phyloP scores from a whole-genome alignment of 352 stramenopile species.

The Globisporangium nagaii region DNA sequence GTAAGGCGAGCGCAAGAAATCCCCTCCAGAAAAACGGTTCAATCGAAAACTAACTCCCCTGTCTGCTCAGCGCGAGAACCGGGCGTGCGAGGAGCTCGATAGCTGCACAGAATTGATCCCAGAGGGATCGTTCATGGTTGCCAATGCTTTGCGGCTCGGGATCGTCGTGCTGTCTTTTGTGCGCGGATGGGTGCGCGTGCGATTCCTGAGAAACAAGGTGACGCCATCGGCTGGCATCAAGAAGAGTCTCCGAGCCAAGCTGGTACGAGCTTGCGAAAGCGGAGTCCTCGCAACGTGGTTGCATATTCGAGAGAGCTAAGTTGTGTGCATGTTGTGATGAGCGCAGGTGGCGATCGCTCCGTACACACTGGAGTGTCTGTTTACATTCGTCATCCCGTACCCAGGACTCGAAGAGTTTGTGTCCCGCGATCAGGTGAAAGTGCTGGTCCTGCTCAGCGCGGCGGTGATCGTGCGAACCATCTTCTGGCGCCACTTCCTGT shows the following conservation, averaged over 20 bases:
- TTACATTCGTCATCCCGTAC: slow-evolving; percentile 39
- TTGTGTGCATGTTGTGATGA: neutral
- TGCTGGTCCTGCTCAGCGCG: slow-evolving; percentile 41
- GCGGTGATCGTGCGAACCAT: slow-evolving; percentile 32
- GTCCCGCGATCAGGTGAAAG: slow-evolving; percentile 10
- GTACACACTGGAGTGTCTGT: slow-evolving; percentile 34
- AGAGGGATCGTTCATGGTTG: slow-evolving; percentile 30
- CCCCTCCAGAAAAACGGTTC: too few relatives aligned
- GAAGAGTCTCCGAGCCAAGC: neutral
- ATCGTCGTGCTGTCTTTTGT: slow-evolving; percentile 16
- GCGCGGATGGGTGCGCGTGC: slow-evolving; percentile 19
- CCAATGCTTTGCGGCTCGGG: slow-evolving; percentile 24
- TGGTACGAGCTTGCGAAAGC: neutral
- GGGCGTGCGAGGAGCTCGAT: slow-evolving; percentile 17
- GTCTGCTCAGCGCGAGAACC: slow-evolving; percentile 33
- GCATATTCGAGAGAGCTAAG: too few relatives aligned
- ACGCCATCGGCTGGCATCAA: neutral
- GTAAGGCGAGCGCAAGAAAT: slow-evolving; percentile 5
- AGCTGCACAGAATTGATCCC: slow-evolving; percentile 29
- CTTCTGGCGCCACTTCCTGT: slow-evolving; percentile 53
- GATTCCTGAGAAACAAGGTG: slow-evolving; percentile 10
- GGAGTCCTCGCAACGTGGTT: too few relatives aligned
- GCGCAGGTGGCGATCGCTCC: slow-evolving; percentile 5
- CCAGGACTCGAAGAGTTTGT: slow-evolving; percentile 39
- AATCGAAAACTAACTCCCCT: neutral